Evolutionary conservation across 2,329 filamentous ascomycete species (phyloP).

Genomic region (Fusarium luffae): DNA sequence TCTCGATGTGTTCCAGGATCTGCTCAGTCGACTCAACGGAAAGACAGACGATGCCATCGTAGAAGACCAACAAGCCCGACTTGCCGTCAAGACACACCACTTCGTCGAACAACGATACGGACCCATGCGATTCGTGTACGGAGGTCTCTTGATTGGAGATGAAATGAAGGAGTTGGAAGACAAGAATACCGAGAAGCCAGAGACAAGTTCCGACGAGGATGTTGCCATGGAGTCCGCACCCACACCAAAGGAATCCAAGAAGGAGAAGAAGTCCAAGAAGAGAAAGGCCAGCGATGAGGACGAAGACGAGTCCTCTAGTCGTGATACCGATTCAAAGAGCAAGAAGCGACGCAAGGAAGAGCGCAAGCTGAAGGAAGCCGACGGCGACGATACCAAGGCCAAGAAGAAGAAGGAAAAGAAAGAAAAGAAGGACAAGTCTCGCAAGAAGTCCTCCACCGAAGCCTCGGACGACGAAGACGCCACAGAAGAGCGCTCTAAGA

Average conservation of each 20-base stretch:
- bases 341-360: slow-evolving; percentile 54
- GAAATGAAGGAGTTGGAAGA: slow-evolving; percentile 58
- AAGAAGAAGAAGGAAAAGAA: slow-evolving; percentile 53
- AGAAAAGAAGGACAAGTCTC: slow-evolving; percentile 56
- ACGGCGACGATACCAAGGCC: slow-evolving; percentile 36
- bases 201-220: slow-evolving; percentile 32
- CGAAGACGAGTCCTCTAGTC: slow-evolving; percentile 45
- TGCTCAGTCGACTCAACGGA: slow-evolving; percentile 90
- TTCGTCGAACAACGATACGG: slow-evolving; percentile 83
- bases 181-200: slow-evolving; percentile 24
- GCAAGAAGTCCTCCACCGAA: slow-evolving; percentile 37
- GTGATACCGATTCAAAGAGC: slow-evolving; percentile 49
- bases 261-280: slow-evolving; percentile 62
- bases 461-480: slow-evolving; percentile 39
- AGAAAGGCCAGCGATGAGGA: slow-evolving; percentile 56
- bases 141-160: slow-evolving; percentile 75
- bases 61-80: slow-evolving; percentile 73
- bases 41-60: slow-evolving; percentile 79
- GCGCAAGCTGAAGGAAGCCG: slow-evolving; percentile 48
- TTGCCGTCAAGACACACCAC: slow-evolving; percentile 76
- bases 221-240: slow-evolving; percentile 41
- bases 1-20: slow-evolving; percentile 84
- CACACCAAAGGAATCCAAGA: slow-evolving; percentile 48
- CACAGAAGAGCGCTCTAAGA: slow-evolving; percentile 47
- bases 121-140: slow-evolving; percentile 84